phyloP scores from a whole-genome alignment of 352 stramenopile genomes.

The Halophytophthora polymorphica region DNA sequence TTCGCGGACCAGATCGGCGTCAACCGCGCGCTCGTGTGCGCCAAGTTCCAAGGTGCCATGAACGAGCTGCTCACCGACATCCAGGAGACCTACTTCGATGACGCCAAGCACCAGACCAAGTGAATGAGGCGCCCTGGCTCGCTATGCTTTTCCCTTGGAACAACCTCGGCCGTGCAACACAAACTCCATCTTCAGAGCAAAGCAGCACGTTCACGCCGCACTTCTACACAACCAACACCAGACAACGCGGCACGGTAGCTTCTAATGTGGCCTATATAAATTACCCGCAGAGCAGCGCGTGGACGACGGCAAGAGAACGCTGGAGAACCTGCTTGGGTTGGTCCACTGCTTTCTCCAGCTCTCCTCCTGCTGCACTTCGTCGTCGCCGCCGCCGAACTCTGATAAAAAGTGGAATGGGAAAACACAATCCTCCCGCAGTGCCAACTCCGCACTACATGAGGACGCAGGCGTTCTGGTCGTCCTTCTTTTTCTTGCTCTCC shows the following conservation, averaged over 20 bases:
- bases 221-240: too few species aligned
- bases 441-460: constrained; percentile 47
- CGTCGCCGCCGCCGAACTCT: too few species aligned
- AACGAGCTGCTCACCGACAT: constrained; percentile 74
- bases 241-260: too few species aligned
- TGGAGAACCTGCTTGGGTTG: too few species aligned
- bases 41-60: constrained; percentile 74
- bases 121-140: constrained; percentile 10
- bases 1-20: constrained; percentile 76
- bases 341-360: too few species aligned
- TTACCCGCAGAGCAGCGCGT: neutral
- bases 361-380: too few species aligned
- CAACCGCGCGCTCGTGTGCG: constrained; percentile 46
- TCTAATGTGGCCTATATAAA: constrained; percentile 1
- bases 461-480: constrained; percentile 57
- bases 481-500: constrained; percentile 27
- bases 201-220: too few species aligned
- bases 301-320: neutral
- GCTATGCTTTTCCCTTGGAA: neutral
- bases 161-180: too few species aligned
- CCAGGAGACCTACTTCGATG: constrained; percentile 56
- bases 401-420: constrained; percentile 14
- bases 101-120: constrained; percentile 45
- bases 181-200: too few species aligned
- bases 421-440: constrained; percentile 16